Evolutionary conservation across 306 rosid species (phyloP).

Genomic region (Cyamopsis tetragonoloba): DNA sequence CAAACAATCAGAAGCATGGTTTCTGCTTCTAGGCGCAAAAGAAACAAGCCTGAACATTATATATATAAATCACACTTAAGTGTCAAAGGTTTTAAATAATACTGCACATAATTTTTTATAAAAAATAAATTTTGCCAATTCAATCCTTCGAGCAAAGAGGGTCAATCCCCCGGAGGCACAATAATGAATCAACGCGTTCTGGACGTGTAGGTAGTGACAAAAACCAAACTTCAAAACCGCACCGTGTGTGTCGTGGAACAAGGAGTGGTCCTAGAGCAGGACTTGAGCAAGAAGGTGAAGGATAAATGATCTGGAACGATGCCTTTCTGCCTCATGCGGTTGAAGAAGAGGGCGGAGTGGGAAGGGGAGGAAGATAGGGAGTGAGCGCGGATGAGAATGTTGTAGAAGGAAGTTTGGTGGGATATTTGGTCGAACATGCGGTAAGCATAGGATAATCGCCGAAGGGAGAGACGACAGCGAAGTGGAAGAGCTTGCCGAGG

Average conservation of each 20-base stretch:
- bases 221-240: conserved; percentile 50
- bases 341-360: conserved; percentile 35
- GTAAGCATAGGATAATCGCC: conserved; percentile 55
- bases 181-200: conserved; percentile 49
- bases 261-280: conserved; percentile 26
- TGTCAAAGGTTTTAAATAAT: no score
- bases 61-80: no score
- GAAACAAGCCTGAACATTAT: no score
- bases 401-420: conserved; percentile 56
- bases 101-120: no score
- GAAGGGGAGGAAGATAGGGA: conserved; percentile 36
- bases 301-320: conserved; percentile 49
- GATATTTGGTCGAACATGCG: conserved; percentile 49
- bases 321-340: conserved; percentile 43
- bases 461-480: conserved; percentile 47
- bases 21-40: no score
- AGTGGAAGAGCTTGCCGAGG: conserved; percentile 66
- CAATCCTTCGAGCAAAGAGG: conserved; percentile 34
- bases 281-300: conserved; percentile 51
- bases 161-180: conserved; percentile 44
- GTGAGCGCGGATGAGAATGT: conserved; percentile 54
- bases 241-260: conserved; percentile 30
- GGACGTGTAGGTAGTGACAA: conserved; percentile 41
- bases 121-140: no score
- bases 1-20: no score